Evolutionary conservation across 352 stramenopile genomes (phyloP).

Genomic region (Globisporangium radiosum): DNA sequence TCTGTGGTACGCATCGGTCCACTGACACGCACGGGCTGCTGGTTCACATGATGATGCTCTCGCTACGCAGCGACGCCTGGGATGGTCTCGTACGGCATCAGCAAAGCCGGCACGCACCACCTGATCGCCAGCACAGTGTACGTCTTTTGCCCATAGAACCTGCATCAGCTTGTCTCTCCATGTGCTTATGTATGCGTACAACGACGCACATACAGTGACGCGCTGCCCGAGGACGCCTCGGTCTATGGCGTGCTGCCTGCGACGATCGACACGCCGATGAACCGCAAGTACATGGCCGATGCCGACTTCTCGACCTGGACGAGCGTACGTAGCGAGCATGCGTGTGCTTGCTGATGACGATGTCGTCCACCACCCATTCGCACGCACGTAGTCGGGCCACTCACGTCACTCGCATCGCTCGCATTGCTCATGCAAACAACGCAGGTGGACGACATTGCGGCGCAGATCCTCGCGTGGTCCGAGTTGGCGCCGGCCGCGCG

Average conservation of each 20-base stretch:
- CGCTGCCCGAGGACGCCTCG: constrained; percentile 43
- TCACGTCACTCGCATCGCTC: no score
- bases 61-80: constrained; percentile 39
- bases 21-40: no score
- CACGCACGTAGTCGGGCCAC: no score
- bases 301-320: constrained; percentile 84
- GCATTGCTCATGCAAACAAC: background rate
- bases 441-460: constrained; percentile 61
- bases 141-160: constrained; percentile 6
- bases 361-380: no score
- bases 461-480: constrained; percentile 74
- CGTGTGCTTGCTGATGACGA: background rate
- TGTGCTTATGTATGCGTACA: background rate
- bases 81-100: constrained; percentile 87
- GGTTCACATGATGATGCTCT: constrained; percentile 1
- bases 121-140: constrained; percentile 80
- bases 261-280: constrained; percentile 87
- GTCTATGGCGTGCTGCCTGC: constrained; percentile 63
- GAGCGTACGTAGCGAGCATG: constrained; percentile 25
- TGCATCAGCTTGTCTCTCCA: background rate
- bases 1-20: no score
- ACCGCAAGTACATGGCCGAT: constrained; percentile 82
- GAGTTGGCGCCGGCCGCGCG: constrained; percentile 27
- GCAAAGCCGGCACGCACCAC: constrained; percentile 87
- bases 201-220: constrained; percentile 21